These are phyloP conservation scores for Eimeria necatrix DNA, from an alignment of 169 alveolate species.

Conservation along the genomic window DNA sequence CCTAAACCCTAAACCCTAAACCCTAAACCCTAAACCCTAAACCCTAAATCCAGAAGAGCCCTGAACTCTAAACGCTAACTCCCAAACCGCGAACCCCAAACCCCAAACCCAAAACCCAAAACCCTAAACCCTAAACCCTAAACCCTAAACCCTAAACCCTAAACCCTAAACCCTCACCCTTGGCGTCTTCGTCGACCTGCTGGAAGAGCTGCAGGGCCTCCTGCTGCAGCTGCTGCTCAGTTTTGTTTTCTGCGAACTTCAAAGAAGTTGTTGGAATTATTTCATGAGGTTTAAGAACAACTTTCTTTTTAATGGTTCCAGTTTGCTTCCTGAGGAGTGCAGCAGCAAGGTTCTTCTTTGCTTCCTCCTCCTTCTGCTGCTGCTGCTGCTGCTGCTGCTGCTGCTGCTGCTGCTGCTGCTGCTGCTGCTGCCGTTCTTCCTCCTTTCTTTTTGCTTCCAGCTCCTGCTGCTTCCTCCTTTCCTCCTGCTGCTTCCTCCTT, in stretches of 20 bases:
- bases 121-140: too few species aligned
- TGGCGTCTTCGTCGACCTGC: slow-evolving; percentile 11
- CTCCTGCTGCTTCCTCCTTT: not conserved
- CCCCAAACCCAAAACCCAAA: too few species aligned
- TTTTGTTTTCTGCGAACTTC: not conserved
- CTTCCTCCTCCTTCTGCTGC: not conserved
- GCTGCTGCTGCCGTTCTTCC: not conserved
- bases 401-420: not conserved
- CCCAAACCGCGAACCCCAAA: too few species aligned
- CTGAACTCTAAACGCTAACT: not conserved
- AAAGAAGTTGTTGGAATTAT: not conserved
- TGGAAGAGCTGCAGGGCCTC: not conserved
- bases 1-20: not conserved
- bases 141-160: too few species aligned
- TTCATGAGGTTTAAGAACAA: not conserved
- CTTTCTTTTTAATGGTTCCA: not conserved
- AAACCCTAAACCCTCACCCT: not conserved
- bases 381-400: not conserved
- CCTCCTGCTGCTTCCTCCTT: not conserved
- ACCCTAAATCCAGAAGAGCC: not conserved
- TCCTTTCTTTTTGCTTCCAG: not conserved
- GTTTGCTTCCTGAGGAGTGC: not conserved
- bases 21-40: not conserved
- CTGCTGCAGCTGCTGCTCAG: not conserved
- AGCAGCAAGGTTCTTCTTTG: not conserved